A percentile compares a stretch with the other conserved stretches of the same genome.
Evolutionary conservation across 1,139 yeast genomes (phyloP).

Genomic region (Suhomyces yuchorum): DNA sequence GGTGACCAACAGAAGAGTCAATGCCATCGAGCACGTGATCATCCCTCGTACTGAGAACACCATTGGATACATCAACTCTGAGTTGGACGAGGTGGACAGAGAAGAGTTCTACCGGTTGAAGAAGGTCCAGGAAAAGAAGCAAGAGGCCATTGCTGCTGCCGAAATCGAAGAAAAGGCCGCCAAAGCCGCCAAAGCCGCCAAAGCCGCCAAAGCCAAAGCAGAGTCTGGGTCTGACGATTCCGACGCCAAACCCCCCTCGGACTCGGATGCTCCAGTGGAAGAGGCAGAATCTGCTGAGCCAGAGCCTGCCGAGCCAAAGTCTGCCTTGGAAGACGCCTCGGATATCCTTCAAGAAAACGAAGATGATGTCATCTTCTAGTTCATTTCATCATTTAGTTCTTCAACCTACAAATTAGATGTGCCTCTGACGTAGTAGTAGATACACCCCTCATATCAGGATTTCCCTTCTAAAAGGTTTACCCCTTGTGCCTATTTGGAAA

Average conservation of each 20-base stretch:
- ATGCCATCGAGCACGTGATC: conserved; percentile 97
- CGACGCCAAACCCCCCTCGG: conserved; percentile 50
- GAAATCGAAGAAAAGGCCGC: conserved; percentile 50
- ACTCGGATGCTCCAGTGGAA: neutral
- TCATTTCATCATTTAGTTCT: conserved; percentile 6
- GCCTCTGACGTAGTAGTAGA: neutral
- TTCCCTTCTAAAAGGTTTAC: neutral
- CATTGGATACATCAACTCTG: conserved; percentile 88
- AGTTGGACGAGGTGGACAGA: conserved; percentile 95
- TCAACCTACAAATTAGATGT: conserved; percentile 2
- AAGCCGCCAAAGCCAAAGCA: conserved; percentile 67
- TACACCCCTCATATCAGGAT: neutral
- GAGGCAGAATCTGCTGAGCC: neutral
- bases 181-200: conserved; percentile 12
- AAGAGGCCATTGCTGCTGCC: conserved; percentile 67
- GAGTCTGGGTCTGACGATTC: conserved; percentile 30
- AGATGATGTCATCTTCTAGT: conserved; percentile 46
- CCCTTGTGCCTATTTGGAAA: no score
- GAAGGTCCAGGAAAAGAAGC: conserved; percentile 96
- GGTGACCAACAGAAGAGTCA: conserved; percentile 96
- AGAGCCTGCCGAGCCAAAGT: conserved; percentile 8
- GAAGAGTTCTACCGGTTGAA: conserved; percentile 96
- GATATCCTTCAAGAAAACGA: conserved; percentile 42
- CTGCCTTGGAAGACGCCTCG: conserved; percentile 23
- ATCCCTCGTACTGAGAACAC: conserved; percentile 98